Evolutionary conservation across 306 rosid species (phyloP).

Genomic region (Vicia villosa): DNA sequence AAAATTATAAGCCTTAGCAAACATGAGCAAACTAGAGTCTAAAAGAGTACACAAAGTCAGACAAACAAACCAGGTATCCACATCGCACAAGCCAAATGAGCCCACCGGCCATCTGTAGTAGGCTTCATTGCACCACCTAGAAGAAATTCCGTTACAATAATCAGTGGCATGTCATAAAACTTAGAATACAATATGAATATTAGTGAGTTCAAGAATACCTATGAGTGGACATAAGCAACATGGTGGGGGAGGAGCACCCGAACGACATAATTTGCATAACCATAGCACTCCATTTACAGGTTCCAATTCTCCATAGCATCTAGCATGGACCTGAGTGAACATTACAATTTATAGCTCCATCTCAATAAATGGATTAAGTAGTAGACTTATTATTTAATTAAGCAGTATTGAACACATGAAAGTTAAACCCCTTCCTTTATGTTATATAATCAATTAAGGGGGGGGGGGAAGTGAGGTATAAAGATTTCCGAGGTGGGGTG

Average conservation of each 20-base stretch:
- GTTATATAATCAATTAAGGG: constrained; percentile 6
- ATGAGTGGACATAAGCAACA: constrained; percentile 95
- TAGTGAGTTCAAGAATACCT: constrained; percentile 56
- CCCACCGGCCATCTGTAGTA: constrained; percentile 98
- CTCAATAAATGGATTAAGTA: constrained; percentile 32
- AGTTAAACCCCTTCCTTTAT: neutral
- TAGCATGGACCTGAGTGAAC: constrained; percentile 79
- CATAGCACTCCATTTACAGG: constrained; percentile 88
- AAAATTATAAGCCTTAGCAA: constrained; percentile 41
- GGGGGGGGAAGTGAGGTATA: neutral
- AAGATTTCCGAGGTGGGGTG: neutral
- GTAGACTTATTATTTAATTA: constrained; percentile 17
- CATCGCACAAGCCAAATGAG: constrained; percentile 99
- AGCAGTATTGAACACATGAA: constrained; percentile 10
- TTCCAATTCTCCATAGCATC: constrained; percentile 95
- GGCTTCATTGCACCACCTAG: constrained; percentile 99
- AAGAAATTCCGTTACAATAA: constrained; percentile 39
- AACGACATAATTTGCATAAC: constrained; percentile 95
- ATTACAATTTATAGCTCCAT: constrained; percentile 25
- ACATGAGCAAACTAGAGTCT: constrained; percentile 22
- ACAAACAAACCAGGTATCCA: constrained; percentile 95
- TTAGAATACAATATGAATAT: constrained; percentile 26
- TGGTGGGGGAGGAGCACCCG: constrained; percentile 84
- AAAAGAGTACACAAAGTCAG: constrained; percentile 27
- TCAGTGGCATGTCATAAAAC: constrained; percentile 26